phyloP scores from a whole-genome alignment of 73 alveolate genomes.

The Tetrahymena malaccensis region DNA sequence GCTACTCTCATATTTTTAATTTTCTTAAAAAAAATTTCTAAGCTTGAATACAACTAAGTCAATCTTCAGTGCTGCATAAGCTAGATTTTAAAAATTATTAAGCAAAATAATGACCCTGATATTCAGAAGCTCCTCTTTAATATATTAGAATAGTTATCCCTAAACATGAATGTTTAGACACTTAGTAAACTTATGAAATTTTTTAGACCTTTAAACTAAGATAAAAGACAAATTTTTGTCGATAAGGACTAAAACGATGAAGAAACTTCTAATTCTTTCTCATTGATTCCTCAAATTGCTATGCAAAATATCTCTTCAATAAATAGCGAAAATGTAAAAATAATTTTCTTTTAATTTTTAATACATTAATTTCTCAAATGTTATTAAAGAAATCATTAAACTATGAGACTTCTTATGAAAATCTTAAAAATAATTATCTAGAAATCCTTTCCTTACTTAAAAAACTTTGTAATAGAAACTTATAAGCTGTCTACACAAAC shows the following conservation, averaged over 20 bases:
- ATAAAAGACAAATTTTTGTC: background rate
- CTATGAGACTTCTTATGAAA: background rate
- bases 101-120: background rate
- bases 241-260: background rate
- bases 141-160: background rate
- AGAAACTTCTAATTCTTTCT: background rate
- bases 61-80: background rate
- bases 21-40: background rate
- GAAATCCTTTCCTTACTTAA: background rate
- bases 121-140: background rate
- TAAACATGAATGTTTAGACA: background rate
- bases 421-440: background rate
- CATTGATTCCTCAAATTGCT: background rate
- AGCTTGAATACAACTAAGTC: background rate
- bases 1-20: background rate
- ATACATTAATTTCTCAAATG: no score
- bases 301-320: background rate
- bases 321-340: background rate
- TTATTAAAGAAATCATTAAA: background rate
- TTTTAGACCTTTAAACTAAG: background rate
- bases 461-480: background rate
- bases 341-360: no score
- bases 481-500: background rate
- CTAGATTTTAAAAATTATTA: background rate
- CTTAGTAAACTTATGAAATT: background rate